These are phyloP conservation scores for Fusarium oligoseptatum DNA, from an alignment of 2,329 filamentous ascomycete species.

Conservation along the genomic window DNA sequence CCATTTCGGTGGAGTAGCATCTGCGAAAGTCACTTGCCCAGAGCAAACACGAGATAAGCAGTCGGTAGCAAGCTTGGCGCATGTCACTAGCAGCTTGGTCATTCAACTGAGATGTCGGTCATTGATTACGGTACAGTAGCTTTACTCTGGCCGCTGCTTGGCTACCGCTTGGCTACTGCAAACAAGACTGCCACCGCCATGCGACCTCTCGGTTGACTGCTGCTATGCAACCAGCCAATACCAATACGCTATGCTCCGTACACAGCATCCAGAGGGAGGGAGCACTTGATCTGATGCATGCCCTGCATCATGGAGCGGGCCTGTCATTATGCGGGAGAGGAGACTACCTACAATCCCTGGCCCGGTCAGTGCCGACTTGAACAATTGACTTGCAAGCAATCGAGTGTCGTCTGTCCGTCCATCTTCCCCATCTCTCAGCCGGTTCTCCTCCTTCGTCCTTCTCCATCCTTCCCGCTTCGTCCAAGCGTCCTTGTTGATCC, in stretches of 20 bases:
- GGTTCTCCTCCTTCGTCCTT: background rate
- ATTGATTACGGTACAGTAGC: slow-evolving; percentile 1
- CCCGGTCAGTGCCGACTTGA: slow-evolving; percentile 18
- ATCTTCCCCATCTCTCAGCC: slow-evolving; percentile 1
- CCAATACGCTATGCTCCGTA: background rate
- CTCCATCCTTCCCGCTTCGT: slow-evolving; percentile 14
- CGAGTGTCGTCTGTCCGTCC: background rate
- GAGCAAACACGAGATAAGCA: slow-evolving; percentile 32
- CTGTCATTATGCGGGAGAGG: slow-evolving; percentile 5
- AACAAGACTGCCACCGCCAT: background rate
- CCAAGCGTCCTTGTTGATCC: slow-evolving; percentile 9
- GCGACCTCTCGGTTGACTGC: background rate
- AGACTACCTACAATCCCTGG: slow-evolving; percentile 3
- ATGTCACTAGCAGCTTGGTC: slow-evolving; percentile 26
- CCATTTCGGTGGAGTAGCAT: slow-evolving; percentile 1
- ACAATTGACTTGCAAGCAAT: slow-evolving; percentile 9
- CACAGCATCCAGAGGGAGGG: background rate
- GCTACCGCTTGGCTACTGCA: background rate
- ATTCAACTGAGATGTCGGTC: slow-evolving; percentile 1
- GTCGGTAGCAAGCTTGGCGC: slow-evolving; percentile 26
- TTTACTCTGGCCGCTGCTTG: slow-evolving; percentile 16
- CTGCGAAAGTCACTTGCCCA: background rate
- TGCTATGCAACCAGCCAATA: background rate
- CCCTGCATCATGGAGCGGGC: slow-evolving; percentile 6
- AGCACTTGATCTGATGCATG: slow-evolving; percentile 6